Percentiles rank a stretch among this genome's conserved stretches.
phyloP scores from a whole-genome alignment of 2,329 filamentous ascomycete genomes.

The Ascochyta lentis region DNA sequence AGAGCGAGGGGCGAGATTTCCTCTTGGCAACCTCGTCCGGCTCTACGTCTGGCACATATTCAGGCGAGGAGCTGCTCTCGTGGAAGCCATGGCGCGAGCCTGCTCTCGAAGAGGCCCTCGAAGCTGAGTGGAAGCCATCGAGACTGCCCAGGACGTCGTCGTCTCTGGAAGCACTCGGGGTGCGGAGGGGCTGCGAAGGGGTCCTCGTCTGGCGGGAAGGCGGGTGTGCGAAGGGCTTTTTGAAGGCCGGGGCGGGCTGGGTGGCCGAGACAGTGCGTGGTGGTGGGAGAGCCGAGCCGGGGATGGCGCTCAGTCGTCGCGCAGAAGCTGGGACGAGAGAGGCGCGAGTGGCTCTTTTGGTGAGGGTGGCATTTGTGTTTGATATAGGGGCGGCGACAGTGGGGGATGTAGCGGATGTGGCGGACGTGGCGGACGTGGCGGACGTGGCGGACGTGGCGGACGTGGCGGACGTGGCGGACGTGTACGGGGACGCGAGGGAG shows the following conservation, averaged over 20 bases:
- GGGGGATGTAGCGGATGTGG: not conserved
- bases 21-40: slow-evolving; percentile 25
- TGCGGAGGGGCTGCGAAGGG: slow-evolving; percentile 21
- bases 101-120: slow-evolving; percentile 49
- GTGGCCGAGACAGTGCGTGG: slow-evolving; percentile 10
- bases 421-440: no score
- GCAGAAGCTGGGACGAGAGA: slow-evolving; percentile 32
- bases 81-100: slow-evolving; percentile 42
- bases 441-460: slow-evolving; percentile 13
- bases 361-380: slow-evolving; percentile 12
- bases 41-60: slow-evolving; percentile 28
- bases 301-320: slow-evolving; percentile 32
- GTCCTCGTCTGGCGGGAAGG: slow-evolving; percentile 42
- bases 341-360: slow-evolving; percentile 21
- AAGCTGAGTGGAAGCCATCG: slow-evolving; percentile 52
- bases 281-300: slow-evolving; percentile 26
- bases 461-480: slow-evolving; percentile 27
- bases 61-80: slow-evolving; percentile 32
- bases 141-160: slow-evolving; percentile 53
- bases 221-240: slow-evolving; percentile 46
- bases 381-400: slow-evolving; percentile 23
- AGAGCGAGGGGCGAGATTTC: slow-evolving; percentile 66
- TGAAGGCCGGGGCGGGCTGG: slow-evolving; percentile 43
- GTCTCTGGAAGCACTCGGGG: slow-evolving; percentile 25
- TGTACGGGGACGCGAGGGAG: slow-evolving; percentile 36